Evolutionary conservation across 1,139 yeast genomes (phyloP).

Genomic region (Nakaseomyces delphensis): DNA sequence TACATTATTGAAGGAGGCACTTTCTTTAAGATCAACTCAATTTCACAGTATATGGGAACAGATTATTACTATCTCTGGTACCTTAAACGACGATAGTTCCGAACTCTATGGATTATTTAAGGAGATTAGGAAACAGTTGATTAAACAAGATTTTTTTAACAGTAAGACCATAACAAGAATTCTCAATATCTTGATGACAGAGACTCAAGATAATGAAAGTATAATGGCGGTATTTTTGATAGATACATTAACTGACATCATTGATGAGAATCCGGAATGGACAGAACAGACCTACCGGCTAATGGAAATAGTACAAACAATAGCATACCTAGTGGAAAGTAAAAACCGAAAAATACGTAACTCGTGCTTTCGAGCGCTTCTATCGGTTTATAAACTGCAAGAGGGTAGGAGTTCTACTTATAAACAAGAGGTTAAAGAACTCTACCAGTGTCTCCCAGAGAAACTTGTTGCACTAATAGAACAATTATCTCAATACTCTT

Average conservation of each 20-base stretch:
- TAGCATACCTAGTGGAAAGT: slow-evolving; percentile 12
- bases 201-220: slow-evolving; percentile 12
- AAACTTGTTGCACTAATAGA: neutral
- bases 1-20: slow-evolving; percentile 9
- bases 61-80: slow-evolving; percentile 15
- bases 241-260: slow-evolving; percentile 14
- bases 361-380: slow-evolving; percentile 15
- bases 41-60: slow-evolving; percentile 19
- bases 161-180: slow-evolving; percentile 16
- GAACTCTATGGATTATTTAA: slow-evolving; percentile 21
- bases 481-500: neutral
- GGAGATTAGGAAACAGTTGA: slow-evolving; percentile 21
- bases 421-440: neutral
- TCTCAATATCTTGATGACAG: slow-evolving; percentile 14
- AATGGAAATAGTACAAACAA: slow-evolving; percentile 16
- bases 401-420: slow-evolving; percentile 2
- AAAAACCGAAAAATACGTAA: slow-evolving; percentile 17
- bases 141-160: slow-evolving; percentile 14
- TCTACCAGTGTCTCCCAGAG: slow-evolving; percentile 4
- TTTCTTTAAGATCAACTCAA: slow-evolving; percentile 9
- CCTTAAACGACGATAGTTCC: slow-evolving; percentile 18
- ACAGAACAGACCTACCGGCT: slow-evolving; percentile 1
- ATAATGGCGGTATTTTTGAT: slow-evolving; percentile 16
- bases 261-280: slow-evolving; percentile 5
- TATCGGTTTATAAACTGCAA: slow-evolving; percentile 7